A percentile compares a stretch with the other conserved stretches of the same genome.
Evolutionary conservation across 495 filamentous ascomycete species (phyloP).

Genomic region (Penicillium coprophilum): DNA sequence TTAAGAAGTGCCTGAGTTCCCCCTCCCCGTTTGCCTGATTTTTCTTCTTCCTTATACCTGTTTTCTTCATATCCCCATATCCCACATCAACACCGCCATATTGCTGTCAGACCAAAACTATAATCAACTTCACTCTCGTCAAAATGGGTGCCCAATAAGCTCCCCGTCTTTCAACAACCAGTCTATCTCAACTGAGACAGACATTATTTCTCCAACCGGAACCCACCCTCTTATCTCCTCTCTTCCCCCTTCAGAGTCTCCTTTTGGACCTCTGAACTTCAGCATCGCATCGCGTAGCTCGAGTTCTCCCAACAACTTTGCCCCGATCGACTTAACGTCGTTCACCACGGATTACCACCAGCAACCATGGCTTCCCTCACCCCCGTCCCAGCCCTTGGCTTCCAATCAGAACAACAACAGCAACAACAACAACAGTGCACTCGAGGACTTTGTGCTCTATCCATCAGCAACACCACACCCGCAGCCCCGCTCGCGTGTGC

Average conservation of each 20-base stretch:
- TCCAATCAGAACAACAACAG: constrained; percentile 44
- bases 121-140: constrained; percentile 20
- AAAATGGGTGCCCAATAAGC: constrained; percentile 57
- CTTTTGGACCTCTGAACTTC: constrained; percentile 57
- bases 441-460: constrained; percentile 51
- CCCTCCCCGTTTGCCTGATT: constrained; percentile 37
- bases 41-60: constrained; percentile 22
- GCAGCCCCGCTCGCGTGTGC: constrained; percentile 40
- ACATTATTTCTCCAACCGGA: constrained; percentile 51
- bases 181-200: constrained; percentile 50
- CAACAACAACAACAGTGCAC: constrained; percentile 43
- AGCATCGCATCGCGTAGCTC: constrained; percentile 53
- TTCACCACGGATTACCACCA: constrained; percentile 65
- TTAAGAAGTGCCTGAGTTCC: constrained; percentile 46
- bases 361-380: constrained; percentile 62
- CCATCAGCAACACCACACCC: constrained; percentile 29
- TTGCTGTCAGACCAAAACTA: constrained; percentile 32
- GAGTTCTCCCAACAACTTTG: constrained; percentile 50
- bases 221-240: constrained; percentile 40
- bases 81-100: constrained; percentile 18
- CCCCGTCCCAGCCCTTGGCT: constrained; percentile 49
- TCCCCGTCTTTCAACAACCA: constrained; percentile 29
- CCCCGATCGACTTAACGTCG: constrained; percentile 56
- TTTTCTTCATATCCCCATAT: constrained; percentile 11
- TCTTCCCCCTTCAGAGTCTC: constrained; percentile 45